Conservation (phyloP, 768 basidiomycete species). For the Amanita pseudoporphyria region DNA sequence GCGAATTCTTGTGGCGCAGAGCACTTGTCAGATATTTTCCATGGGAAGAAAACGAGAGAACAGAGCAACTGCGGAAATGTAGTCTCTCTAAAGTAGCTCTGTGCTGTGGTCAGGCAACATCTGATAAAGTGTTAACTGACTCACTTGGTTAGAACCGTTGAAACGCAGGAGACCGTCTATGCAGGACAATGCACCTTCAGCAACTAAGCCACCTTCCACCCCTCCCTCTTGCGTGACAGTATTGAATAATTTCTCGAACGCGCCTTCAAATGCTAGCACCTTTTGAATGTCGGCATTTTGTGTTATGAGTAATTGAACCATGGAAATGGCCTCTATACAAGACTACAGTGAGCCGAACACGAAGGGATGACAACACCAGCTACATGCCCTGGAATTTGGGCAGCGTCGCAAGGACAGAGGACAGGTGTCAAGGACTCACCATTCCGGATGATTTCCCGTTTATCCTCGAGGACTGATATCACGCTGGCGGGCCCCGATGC, state of each 20-base stretch:
- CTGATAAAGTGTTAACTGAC: constrained; percentile 3
- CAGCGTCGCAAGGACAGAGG: no score
- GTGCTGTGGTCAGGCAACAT: constrained; percentile 11
- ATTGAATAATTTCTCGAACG: constrained; percentile 91
- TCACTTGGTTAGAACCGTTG: constrained; percentile 92
- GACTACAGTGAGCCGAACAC: background rate
- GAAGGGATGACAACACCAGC: background rate
- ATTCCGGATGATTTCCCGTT: constrained; percentile 81
- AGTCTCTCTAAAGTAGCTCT: constrained; percentile 97
- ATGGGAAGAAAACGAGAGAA: constrained; percentile 63
- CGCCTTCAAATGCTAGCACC: constrained; percentile 92
- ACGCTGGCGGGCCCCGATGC: constrained; percentile 68
- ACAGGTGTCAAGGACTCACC: constrained; percentile 37
- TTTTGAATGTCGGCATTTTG: constrained; percentile 95
- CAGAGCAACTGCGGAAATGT: constrained; percentile 58
- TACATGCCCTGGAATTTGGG: no score
- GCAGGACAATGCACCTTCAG: constrained; percentile 78
- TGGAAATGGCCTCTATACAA: constrained; percentile 62
- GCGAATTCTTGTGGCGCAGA: constrained; percentile 82
- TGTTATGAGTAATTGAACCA: constrained; percentile 72
- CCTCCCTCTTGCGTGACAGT: constrained; percentile 86
- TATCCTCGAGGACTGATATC: constrained; percentile 71
- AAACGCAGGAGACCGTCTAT: constrained; percentile 83
- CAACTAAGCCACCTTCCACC: constrained; percentile 80
- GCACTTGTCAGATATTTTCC: constrained; percentile 45